A percentile compares a stretch with the other conserved stretches of the same genome.
Conservation (phyloP, 129 eudicot species). For the Gnaphalium uliginosum region DNA sequence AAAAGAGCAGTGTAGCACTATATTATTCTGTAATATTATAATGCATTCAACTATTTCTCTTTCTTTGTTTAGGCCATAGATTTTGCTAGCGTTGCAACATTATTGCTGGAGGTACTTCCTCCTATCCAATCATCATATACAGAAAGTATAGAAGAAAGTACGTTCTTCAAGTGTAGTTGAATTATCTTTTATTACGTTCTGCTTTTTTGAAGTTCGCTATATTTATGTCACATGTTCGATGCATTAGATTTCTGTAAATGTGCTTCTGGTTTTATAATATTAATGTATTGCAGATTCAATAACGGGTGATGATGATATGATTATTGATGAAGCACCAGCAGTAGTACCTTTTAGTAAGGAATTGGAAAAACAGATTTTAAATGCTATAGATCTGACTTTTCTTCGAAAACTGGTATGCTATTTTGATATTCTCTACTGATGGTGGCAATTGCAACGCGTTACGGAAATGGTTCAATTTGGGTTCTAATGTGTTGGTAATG, state of each 20-base stretch:
- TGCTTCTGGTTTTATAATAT: slow-evolving; percentile 10
- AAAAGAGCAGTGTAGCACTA: background rate
- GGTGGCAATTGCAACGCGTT: slow-evolving; percentile 3
- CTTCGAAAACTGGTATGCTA: slow-evolving; percentile 77
- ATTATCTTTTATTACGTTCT: background rate
- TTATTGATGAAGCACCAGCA: slow-evolving; percentile 46
- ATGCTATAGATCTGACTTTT: slow-evolving; percentile 86
- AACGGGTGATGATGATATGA: slow-evolving; percentile 79
- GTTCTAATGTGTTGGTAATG: background rate
- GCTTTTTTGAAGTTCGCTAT: background rate
- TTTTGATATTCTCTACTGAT: background rate
- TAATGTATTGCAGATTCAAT: slow-evolving; percentile 39
- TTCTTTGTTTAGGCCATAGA: slow-evolving; percentile 67
- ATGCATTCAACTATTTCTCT: slow-evolving; percentile 22
- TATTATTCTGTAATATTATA: slow-evolving; percentile 12
- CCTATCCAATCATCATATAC: slow-evolving; percentile 55
- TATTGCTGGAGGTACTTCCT: slow-evolving; percentile 85
- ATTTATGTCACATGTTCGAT: background rate
- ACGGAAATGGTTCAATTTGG: slow-evolving; percentile 4
- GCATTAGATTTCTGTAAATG: slow-evolving; percentile 8
- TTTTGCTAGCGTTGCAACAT: slow-evolving; percentile 75
- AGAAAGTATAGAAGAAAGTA: slow-evolving; percentile 57
- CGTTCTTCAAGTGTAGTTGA: slow-evolving; percentile 19
- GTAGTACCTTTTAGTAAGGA: slow-evolving; percentile 51
- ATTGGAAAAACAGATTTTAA: slow-evolving; percentile 70